Evolutionary conservation across 208 protist species (phyloP).

Genomic region (Acanthamoeba royreba): DNA sequence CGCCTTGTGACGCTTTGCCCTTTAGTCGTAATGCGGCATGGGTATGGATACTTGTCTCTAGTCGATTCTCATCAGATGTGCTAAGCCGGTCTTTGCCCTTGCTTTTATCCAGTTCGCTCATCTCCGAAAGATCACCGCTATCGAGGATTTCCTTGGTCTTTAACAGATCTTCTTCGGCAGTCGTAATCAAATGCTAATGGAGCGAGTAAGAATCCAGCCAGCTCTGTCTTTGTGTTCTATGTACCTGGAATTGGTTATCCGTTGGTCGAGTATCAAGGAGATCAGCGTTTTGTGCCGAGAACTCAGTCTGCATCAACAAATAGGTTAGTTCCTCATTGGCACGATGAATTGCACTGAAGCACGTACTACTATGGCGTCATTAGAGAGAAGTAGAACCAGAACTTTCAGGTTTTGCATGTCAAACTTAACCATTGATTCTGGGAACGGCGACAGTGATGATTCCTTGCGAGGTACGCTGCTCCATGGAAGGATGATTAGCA

Average conservation of each 20-base stretch:
- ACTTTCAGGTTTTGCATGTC: background rate
- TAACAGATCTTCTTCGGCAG: background rate
- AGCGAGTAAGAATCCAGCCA: too few relatives aligned
- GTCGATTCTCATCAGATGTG: too few relatives aligned
- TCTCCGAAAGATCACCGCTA: too few relatives aligned
- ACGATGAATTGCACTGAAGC: too few relatives aligned
- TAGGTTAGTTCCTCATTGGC: background rate
- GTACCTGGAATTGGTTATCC: conserved; percentile 20
- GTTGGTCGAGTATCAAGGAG: background rate
- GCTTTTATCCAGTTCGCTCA: too few relatives aligned
- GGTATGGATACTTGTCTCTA: too few relatives aligned
- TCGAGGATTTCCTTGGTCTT: background rate
- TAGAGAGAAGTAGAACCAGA: background rate
- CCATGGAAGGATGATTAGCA: too few relatives aligned
- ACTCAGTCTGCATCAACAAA: background rate
- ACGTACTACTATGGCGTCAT: background rate
- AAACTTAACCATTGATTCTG: background rate
- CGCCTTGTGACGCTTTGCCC: too few relatives aligned
- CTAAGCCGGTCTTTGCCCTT: background rate
- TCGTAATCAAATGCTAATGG: background rate
- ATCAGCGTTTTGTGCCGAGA: background rate
- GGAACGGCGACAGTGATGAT: background rate
- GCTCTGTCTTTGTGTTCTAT: too few relatives aligned
- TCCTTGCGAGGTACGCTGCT: background rate
- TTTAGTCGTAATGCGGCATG: too few relatives aligned